Base-by-base conservation (phyloP, 148 eudicot genomes). In the Tetragonia tetragonoides region DNA sequence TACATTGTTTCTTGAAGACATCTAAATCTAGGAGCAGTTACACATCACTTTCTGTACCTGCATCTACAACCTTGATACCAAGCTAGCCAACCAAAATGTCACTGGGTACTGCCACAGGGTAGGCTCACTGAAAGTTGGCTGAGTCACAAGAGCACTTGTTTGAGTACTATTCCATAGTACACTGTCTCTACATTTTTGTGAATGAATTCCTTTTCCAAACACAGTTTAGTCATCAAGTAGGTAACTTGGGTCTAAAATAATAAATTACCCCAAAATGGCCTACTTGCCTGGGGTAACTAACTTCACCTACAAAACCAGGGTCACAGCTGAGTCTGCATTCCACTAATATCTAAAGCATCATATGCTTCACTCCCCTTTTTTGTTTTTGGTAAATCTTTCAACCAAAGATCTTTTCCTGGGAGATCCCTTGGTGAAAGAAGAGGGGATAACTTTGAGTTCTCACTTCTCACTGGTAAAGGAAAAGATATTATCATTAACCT, bases 301-400 rank as follows among this genome's bases (percentile, higher is more conserved):
- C 76, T 78, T 85, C 83, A 83, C 84, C 84, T 82, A 71, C 57
- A 66, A n/a, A 65, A 38, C 49, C 69, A 76, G 54, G 76, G 75
- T 81, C 44, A 86, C 82, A 79, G 86, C 82, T 82, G 87, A 90
- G 83, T 87, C 77, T 77, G 72, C 75, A 84, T 74, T 85, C 93
- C 93, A 88, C 83, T 83, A 75, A 75, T 53, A 70, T 53, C 69
- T 74, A 76, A 68, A 83, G 83, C 75, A 71, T 74, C 68, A 66
- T 82, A 76, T 81, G 64, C 82, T 80, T 74, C 77, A 70, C 39
- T 62, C 46, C 79, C 44, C 14, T 57, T 34, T 49, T 34, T 49
- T 56, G 17, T 7, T 17, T 56, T 53, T 60, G 64, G 42, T 49
- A 37, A 70, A 51, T 71, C 82, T 78, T 72, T 86, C 80, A 78